Evolutionary conservation across 129 eudicot species (phyloP), one percentile per base, ranked within the genome.

Genomic region (Flaveria brownii): DNA sequence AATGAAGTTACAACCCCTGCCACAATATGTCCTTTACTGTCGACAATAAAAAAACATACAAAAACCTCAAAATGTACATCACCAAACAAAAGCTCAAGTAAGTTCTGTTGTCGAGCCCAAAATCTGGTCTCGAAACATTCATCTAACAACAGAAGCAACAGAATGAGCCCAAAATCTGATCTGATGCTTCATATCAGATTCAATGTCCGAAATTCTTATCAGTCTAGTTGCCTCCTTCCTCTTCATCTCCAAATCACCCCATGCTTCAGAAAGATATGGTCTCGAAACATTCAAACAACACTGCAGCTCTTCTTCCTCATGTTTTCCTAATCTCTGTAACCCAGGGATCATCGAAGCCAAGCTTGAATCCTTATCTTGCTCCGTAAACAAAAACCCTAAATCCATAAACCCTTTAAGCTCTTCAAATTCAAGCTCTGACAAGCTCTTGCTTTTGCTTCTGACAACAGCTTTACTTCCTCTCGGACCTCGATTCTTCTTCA

Each of bases 401-500:
- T 89, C 93, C 86, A 89, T 92, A 76, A 92, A 92, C 82, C 97
- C 96, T 80, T 89, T 92, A 0, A 92, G 22, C 81, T 92, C 97
- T 47, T 92, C 89, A 69, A 84, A 87, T 22, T 92, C 96, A 66
- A 92, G 93, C 77, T 89, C 91, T 3, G 96, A 87, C 20, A 92
- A 78, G 76, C 97, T 92, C 84, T 89, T 92, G 82, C 85, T 92
- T 33, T 25, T 18, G 9, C 75, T 43, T 8, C 60, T 75, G 0
- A 5, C 10, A n/a, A 17, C 11, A 1, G 5, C 23, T 28, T 6
- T 28, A 26, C 78, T 52, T 9, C 23, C 20, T 52, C 47, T 49
- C 33, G 5, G 4, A 28, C 33, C 33, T 28, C 5, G 33, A 39
- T 28, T 62, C 43, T 22, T 43, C 28, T 74, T 60, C 45, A 16